phyloP scores from a whole-genome alignment of 208 protist species.

The Leishmania braziliensis region DNA sequence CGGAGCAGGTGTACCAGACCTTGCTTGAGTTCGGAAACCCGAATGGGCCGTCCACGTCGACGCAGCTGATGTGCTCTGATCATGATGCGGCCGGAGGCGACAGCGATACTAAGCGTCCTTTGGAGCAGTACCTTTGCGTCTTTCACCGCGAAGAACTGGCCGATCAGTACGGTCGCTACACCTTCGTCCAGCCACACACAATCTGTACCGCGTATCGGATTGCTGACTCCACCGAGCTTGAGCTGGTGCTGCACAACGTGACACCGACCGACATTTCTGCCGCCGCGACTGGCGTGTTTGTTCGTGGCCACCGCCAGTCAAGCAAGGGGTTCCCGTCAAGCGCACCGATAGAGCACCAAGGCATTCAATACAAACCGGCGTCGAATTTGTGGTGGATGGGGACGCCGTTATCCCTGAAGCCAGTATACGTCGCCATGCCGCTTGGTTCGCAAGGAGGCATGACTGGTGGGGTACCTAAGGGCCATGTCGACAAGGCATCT shows the following conservation, averaged over 20 bases:
- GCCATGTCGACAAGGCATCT: not conserved
- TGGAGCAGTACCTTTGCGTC: constrained; percentile 73
- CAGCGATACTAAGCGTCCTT: not conserved
- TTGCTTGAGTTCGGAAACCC: constrained; percentile 12
- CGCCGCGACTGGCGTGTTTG: constrained; percentile 58
- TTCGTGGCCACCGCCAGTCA: constrained; percentile 51
- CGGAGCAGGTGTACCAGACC: constrained; percentile 21
- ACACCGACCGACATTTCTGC: constrained; percentile 53
- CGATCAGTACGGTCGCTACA: constrained; percentile 58
- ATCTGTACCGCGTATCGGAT: constrained; percentile 69
- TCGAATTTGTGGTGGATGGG: constrained; percentile 82
- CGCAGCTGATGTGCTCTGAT: not conserved
- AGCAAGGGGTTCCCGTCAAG: not conserved
- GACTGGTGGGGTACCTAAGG: not conserved
- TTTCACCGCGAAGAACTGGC: constrained; percentile 78
- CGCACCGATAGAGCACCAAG: constrained; percentile 35
- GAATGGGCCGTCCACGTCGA: not conserved
- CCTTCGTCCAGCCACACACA: constrained; percentile 48
- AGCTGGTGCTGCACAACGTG: constrained; percentile 63
- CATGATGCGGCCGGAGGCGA: not conserved
- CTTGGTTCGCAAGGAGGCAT: not conserved
- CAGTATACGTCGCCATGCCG: constrained; percentile 52
- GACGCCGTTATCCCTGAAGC: constrained; percentile 58
- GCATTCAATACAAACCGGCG: constrained; percentile 43
- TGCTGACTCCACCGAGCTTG: constrained; percentile 40